Evolutionary conservation across 192 early-diverging fungal genomes (phyloP).

Genomic region (Chytriomyces confervae): DNA sequence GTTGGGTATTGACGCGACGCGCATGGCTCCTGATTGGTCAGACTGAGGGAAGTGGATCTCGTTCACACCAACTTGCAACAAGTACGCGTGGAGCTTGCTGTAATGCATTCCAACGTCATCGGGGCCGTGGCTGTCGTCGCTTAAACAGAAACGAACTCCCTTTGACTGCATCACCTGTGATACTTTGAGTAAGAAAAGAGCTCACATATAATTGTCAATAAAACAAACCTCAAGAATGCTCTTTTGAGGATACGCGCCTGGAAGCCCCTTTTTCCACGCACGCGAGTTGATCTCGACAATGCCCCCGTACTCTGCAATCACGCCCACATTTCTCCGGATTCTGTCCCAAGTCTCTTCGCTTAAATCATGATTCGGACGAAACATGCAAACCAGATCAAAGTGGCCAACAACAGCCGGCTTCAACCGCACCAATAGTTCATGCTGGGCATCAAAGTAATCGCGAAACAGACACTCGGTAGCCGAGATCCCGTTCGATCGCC

Average conservation of each 20-base stretch:
- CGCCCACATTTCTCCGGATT: constrained; percentile 80
- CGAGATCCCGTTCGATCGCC: constrained; percentile 12
- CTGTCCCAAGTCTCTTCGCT: constrained; percentile 56
- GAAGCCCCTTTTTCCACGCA: constrained; percentile 89
- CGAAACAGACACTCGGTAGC: constrained; percentile 62
- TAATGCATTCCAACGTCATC: constrained; percentile 88
- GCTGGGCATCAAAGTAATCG: constrained; percentile 90
- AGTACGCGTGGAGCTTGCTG: constrained; percentile 70
- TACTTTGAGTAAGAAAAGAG: neutral
- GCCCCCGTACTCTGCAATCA: constrained; percentile 78
- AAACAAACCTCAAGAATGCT: constrained; percentile 75
- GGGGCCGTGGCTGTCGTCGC: constrained; percentile 94
- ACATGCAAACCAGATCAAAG: constrained; percentile 93
- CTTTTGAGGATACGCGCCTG: constrained; percentile 84
- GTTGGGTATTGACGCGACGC: neutral
- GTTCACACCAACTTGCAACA: constrained; percentile 62
- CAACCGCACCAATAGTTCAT: constrained; percentile 69
- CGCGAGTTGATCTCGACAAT: constrained; percentile 94
- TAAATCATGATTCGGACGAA: constrained; percentile 53
- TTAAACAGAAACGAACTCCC: constrained; percentile 80
- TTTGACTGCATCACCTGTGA: constrained; percentile 62
- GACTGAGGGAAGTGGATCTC: constrained; percentile 14
- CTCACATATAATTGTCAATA: neutral
- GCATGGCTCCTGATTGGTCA: neutral
- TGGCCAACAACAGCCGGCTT: constrained; percentile 91